A percentile compares a stretch with the other conserved stretches of the same genome.
Evolutionary conservation across 805 yeast species (phyloP).

Genomic region (Isabelozyma rhagii): DNA sequence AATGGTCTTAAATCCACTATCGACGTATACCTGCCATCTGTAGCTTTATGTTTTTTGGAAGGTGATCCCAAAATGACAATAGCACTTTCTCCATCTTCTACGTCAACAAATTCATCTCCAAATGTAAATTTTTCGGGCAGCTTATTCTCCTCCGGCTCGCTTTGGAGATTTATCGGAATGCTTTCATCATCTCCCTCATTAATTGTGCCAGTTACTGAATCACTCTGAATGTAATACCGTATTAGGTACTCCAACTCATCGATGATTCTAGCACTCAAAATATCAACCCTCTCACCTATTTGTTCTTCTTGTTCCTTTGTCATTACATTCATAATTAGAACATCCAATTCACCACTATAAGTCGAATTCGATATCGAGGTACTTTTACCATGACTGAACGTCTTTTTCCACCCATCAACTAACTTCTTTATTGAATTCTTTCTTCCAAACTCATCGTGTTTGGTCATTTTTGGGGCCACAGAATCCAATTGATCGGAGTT

Average conservation of each 20-base stretch:
- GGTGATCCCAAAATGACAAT: slow-evolving; percentile 13
- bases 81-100: slow-evolving; percentile 2
- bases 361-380: background rate
- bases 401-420: slow-evolving; percentile 41
- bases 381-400: slow-evolving; percentile 15
- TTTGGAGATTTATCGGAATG: background rate
- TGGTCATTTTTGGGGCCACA: slow-evolving; percentile 2
- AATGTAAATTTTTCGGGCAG: background rate
- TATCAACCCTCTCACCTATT: slow-evolving; percentile 48
- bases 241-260: slow-evolving; percentile 62
- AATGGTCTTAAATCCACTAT: background rate
- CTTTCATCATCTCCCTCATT: slow-evolving; percentile 9
- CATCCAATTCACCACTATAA: slow-evolving; percentile 10
- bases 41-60: slow-evolving; percentile 6
- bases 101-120: slow-evolving; percentile 7
- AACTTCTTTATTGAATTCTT: slow-evolving; percentile 34
- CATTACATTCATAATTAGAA: slow-evolving; percentile 10
- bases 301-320: slow-evolving; percentile 9
- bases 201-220: slow-evolving; percentile 11
- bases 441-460: slow-evolving; percentile 18
- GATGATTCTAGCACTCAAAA: slow-evolving; percentile 66
- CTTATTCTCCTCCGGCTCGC: background rate
- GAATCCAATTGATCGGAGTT: background rate
- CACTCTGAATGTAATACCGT: slow-evolving; percentile 36
- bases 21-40: background rate